These are phyloP conservation scores for Ceriops zippeliana DNA, from an alignment of 345 rosid genomes.

Conservation along the genomic window DNA sequence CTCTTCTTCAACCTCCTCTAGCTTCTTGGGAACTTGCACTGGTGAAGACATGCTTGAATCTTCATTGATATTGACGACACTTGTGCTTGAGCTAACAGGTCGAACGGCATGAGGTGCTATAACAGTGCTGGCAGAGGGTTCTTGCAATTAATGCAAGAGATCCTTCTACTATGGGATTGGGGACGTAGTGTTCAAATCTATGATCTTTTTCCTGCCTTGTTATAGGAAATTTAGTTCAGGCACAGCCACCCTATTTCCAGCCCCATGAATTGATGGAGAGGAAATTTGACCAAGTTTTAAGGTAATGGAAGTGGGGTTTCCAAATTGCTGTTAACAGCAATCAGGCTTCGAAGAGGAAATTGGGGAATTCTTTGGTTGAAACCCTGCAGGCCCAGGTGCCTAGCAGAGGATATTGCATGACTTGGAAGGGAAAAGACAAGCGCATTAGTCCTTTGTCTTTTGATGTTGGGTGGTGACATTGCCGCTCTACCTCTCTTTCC, in stretches of 20 bases:
- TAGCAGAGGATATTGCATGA: constrained; percentile 25
- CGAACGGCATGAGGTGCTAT: too few species aligned
- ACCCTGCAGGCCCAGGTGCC: constrained; percentile 31
- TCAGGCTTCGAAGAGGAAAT: constrained; percentile 3
- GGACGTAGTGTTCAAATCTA: too few species aligned
- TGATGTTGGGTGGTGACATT: constrained; percentile 46
- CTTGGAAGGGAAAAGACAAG: constrained; percentile 24
- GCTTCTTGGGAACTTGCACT: too few species aligned
- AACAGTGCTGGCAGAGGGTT: too few species aligned
- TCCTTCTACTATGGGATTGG: too few species aligned
- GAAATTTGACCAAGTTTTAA: constrained; percentile 39
- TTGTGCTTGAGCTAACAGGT: too few species aligned
- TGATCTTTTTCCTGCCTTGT: too few species aligned
- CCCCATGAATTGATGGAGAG: constrained; percentile 34
- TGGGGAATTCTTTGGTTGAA: constrained; percentile 40
- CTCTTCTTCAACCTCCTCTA: too few species aligned
- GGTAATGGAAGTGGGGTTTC: constrained; percentile 22
- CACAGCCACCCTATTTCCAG: constrained; percentile 9
- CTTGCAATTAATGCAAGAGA: too few species aligned
- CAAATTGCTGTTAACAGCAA: too few species aligned
- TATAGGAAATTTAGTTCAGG: constrained; percentile 5
- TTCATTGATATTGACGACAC: too few species aligned
- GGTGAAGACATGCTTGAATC: too few species aligned
- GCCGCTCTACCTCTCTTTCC: constrained; percentile 76
- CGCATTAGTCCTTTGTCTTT: constrained; percentile 39